Evolutionary conservation across 1,139 yeast genomes (phyloP), one percentile per base, ranked within the genome.

Genomic region (Insectozyma bohioensis): DNA sequence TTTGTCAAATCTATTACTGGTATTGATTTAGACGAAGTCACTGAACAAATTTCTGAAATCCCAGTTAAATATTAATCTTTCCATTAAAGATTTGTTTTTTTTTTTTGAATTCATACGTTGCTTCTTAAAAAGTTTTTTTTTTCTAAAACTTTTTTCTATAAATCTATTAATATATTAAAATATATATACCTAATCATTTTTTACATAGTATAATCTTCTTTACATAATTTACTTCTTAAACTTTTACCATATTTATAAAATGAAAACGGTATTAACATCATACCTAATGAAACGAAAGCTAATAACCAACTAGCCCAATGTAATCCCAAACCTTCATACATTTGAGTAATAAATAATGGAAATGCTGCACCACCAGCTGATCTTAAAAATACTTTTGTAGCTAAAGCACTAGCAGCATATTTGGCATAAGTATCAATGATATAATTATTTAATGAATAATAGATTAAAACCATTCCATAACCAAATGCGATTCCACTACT

Each of bases 401-500:
- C 95, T 45, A 87, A 69, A 0, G 95, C 95, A 36, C 87, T 78
- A 10, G 95, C 95, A n/a, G 95, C 95, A 51, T 75, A 85, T 50
- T 80, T 80, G 34, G 87, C 85, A 57, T 85, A 86, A 18, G 94
- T 80, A 58, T 86, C 95, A 54, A 87, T 84, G 58, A 87, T 85
- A 58, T 87, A 87, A 61, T 86, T 86, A 63, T 87, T 87, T 52
- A 86, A 72, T 2, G 95, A 84, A 56, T 86, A 85, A 59, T 86
- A 87, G 51, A 86, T 80, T 50, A 87, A 67, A 36, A 86, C 95
- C 95, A 87, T 85, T 41, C 96, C 96, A 51, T 77, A 86, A 21
- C 96, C 96, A 56, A 86, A 86, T 0, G 94, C 86, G 31, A 87
- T 58, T 42, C 96, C 96, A 2, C 95, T 74, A 16, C 95, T 84